Percentiles rank a stretch among this genome's conserved stretches.
Evolutionary conservation across 2,329 filamentous ascomycete genomes (phyloP).

Genomic region (Claviceps pazoutovae): DNA sequence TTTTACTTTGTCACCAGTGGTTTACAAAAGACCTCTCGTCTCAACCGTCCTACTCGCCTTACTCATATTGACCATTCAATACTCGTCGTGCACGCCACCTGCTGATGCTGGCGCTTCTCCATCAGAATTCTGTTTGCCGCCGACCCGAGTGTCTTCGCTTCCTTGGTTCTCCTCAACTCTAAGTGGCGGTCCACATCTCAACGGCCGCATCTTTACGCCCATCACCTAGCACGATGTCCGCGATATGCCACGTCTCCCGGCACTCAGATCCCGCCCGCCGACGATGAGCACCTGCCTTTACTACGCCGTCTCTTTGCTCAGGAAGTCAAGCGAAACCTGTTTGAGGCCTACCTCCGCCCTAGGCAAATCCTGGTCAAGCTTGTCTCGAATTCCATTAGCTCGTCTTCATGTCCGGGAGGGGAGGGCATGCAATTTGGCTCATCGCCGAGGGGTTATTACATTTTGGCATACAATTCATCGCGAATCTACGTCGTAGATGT

Average conservation of each 20-base stretch:
- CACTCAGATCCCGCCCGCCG: slow-evolving; percentile 20
- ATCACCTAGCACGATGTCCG: slow-evolving; percentile 47
- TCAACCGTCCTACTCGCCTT: background rate
- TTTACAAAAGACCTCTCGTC: background rate
- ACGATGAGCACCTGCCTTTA: slow-evolving; percentile 38
- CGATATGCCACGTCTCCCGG: slow-evolving; percentile 41
- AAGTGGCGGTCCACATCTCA: slow-evolving; percentile 53
- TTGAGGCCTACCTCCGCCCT: slow-evolving; percentile 61
- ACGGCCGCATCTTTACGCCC: slow-evolving; percentile 46
- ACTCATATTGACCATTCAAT: background rate
- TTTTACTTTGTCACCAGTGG: background rate
- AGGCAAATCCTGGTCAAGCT: slow-evolving; percentile 60
- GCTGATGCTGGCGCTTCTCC: background rate
- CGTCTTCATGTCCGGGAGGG: slow-evolving; percentile 67
- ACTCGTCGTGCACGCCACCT: background rate
- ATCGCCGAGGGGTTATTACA: slow-evolving; percentile 58
- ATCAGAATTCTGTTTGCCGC: slow-evolving; percentile 46
- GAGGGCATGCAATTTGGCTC: slow-evolving; percentile 77
- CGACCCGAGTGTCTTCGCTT: slow-evolving; percentile 52
- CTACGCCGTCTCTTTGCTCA: slow-evolving; percentile 53
- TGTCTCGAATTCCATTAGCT: slow-evolving; percentile 72
- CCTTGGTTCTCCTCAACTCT: slow-evolving; percentile 48
- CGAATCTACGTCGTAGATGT: slow-evolving; percentile 69
- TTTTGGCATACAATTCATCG: slow-evolving; percentile 75
- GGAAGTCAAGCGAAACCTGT: slow-evolving; percentile 64